Percentiles rank a stretch among this genome's conserved stretches.
Evolutionary conservation across 2,329 filamentous ascomycete species (phyloP).

Genomic region (Sordariomycetes sp.): DNA sequence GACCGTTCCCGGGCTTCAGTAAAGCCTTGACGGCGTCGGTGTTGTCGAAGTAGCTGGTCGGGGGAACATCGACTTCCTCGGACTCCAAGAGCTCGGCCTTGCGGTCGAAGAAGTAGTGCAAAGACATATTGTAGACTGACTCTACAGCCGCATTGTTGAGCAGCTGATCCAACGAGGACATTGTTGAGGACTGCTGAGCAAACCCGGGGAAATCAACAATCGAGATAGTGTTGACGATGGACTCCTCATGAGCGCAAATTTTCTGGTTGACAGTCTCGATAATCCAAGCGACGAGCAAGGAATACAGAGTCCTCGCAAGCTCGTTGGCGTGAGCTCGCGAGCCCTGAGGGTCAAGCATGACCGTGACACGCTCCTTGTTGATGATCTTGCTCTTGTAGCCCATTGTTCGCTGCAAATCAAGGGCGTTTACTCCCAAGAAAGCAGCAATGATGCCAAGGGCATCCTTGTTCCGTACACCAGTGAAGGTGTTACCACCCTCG

Average conservation of each 20-base stretch:
- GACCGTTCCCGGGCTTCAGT: conserved; percentile 83
- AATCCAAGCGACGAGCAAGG: conserved; percentile 85
- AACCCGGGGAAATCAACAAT: conserved; percentile 97
- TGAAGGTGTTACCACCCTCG: conserved; percentile 80
- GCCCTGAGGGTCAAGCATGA: conserved; percentile 90
- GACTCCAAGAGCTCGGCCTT: conserved; percentile 90
- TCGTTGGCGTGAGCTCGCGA: conserved; percentile 90
- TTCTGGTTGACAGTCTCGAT: conserved; percentile 88
- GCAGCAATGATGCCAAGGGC: conserved; percentile 77
- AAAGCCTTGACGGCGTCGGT: conserved; percentile 87
- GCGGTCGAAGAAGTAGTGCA: conserved; percentile 93
- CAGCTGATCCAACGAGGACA: conserved; percentile 81
- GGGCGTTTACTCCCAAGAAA: conserved; percentile 79
- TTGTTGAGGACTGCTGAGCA: conserved; percentile 71
- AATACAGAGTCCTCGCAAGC: conserved; percentile 86
- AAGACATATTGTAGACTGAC: conserved; percentile 81
- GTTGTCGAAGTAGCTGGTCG: conserved; percentile 97
- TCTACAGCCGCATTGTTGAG: conserved; percentile 92
- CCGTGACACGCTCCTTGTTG: conserved; percentile 91
- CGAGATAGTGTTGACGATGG: conserved; percentile 87
- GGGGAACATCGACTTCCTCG: conserved; percentile 82
- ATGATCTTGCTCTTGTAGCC: conserved; percentile 97
- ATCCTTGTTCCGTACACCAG: conserved; percentile 89
- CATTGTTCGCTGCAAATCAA: conserved; percentile 77
- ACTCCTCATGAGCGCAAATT: conserved; percentile 78